Evolutionary conservation across 1,284 basidiomycete genomes (phyloP), one percentile per base, ranked within the genome.

Genomic region (Cryptococcus deneoformans): DNA sequence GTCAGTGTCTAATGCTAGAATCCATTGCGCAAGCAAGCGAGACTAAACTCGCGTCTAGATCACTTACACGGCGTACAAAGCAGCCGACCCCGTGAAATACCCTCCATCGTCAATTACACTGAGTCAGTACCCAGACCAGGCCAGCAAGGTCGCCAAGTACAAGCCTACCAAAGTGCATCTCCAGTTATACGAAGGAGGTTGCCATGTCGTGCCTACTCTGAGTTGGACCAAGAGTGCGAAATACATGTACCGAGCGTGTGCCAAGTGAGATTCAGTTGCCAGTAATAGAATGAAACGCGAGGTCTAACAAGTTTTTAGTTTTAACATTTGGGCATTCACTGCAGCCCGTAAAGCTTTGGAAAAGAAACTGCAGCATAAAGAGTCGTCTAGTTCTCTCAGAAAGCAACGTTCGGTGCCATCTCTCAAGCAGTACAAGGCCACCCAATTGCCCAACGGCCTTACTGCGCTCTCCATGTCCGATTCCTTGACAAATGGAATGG

Each of bases 131-230:
- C 76, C 77, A 11, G 69, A 73, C 24, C 77, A 76, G 56, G 67
- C 68, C 5, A 66, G 67, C 2, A 61, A 75, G 20, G 63, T 79
- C 4, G 63, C 69, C 63, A 75, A 79, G 56, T 76, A 77, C 52
- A 68, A 75, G 43, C 80, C 81, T 1, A 82, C 81, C 0, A 74
- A 79, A 53, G 80, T 82, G 8, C 79, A 81, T 56, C 65, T 82
- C n/a, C 74, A 78, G 60, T 70, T 77, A n/a, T 76, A 73, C 52
- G 76, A 78, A 50, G 75, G 73, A n/a, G 72, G 70, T 20, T 73
- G 71, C 46, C 77, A 79, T 54, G 77, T 79, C 7, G 73, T 76
- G 0, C 75, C 78, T 0, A 78, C 76, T 2, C 53, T 78, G 38
- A 71, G 70, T n/a, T 78, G 75, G 68, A 77, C 74, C 3, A 66